These are phyloP conservation scores for Linum trigynum DNA, from an alignment of 345 rosid species.

Conservation along the genomic window DNA sequence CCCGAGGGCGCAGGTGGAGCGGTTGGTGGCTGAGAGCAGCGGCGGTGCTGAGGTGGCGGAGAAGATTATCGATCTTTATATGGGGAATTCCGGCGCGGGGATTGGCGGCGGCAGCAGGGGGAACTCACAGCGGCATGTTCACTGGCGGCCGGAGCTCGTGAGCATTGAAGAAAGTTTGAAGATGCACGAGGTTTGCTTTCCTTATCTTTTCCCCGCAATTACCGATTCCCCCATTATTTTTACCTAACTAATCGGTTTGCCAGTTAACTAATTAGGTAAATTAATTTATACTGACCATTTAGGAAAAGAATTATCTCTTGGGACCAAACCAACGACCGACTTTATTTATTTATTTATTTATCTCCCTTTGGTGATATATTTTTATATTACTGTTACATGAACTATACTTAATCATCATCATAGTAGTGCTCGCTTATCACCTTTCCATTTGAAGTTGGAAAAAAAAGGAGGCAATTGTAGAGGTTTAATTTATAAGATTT, in stretches of 20 bases:
- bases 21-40: conserved; percentile 15
- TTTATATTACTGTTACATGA: too few species aligned
- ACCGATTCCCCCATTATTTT: not conserved
- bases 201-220: not conserved
- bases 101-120: not conserved
- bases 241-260: too few species aligned
- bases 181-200: conserved; percentile 9
- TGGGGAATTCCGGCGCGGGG: conserved; percentile 8
- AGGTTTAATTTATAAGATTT: too few species aligned
- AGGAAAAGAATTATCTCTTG: too few species aligned
- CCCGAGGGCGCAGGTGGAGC: conserved; percentile 15
- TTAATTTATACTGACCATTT: too few species aligned
- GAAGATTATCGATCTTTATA: conserved; percentile 16
- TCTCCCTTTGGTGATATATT: too few species aligned
- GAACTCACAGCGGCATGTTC: conserved; percentile 1
- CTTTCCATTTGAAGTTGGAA: too few species aligned
- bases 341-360: too few species aligned
- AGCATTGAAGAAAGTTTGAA: conserved; percentile 10
- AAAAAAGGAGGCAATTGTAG: too few species aligned
- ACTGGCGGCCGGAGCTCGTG: conserved; percentile 18
- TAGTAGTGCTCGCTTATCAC: too few species aligned
- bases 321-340: too few species aligned
- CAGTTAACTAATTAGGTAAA: not conserved
- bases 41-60: conserved; percentile 15
- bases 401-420: too few species aligned